Percentiles rank a stretch among this genome's conserved stretches.
These are phyloP conservation scores for Drechslera avenae DNA, from an alignment of 2,329 filamentous ascomycete species.

Conservation along the genomic window DNA sequence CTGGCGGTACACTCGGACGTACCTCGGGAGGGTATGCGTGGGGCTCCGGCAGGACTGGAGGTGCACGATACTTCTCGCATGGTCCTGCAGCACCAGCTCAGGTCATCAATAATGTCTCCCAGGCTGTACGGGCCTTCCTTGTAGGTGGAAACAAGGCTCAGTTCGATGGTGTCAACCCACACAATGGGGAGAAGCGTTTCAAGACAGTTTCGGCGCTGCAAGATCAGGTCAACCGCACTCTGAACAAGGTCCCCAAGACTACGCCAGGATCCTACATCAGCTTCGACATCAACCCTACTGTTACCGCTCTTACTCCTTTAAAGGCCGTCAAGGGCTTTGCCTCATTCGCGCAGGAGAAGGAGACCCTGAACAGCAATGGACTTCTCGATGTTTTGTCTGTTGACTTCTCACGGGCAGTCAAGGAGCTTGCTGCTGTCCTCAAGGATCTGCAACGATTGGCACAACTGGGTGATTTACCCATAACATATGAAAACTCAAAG, in stretches of 20 bases:
- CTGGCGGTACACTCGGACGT: conserved; percentile 81
- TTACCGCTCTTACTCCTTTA: conserved; percentile 83
- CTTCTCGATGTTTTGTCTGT: conserved; percentile 83
- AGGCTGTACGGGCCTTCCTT: conserved; percentile 88
- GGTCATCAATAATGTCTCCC: conserved; percentile 92
- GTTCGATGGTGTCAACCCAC: conserved; percentile 75
- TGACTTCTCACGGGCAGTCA: conserved; percentile 85
- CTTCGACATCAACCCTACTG: conserved; percentile 84
- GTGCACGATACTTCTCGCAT: conserved; percentile 88
- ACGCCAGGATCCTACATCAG: conserved; percentile 82
- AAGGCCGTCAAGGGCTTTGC: conserved; percentile 61
- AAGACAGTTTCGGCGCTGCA: conserved; percentile 76
- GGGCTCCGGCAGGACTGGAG: conserved; percentile 71
- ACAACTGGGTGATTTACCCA: conserved; percentile 79
- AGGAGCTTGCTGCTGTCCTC: conserved; percentile 79
- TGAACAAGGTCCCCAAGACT: conserved; percentile 63
- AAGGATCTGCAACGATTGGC: conserved; percentile 81
- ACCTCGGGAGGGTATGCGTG: conserved; percentile 87
- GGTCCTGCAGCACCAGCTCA: conserved; percentile 83
- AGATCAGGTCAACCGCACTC: conserved; percentile 71
- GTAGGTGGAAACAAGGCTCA: conserved; percentile 87
- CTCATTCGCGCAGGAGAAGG: conserved; percentile 46
- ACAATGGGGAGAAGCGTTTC: conserved; percentile 77
- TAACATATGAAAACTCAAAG: conserved; percentile 70
- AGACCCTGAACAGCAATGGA: conserved; percentile 78